Evolutionary conservation across 768 basidiomycete genomes (phyloP).

Genomic region (Agrocybe praecox): DNA sequence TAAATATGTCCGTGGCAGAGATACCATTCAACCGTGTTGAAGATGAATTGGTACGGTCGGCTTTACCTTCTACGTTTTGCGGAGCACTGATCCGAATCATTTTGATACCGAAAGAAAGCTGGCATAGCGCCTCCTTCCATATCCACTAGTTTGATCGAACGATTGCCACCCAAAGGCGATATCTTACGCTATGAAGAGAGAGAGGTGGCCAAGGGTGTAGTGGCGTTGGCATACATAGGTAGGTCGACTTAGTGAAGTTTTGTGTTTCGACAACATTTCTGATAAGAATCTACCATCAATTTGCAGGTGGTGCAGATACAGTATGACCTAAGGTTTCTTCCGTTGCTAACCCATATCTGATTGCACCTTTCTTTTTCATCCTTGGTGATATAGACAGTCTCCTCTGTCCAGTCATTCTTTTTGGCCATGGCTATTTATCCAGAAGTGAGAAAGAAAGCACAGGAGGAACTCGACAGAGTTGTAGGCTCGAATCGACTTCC

Average conservation of each 20-base stretch:
- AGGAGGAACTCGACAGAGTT: constrained; percentile 33
- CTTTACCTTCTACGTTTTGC: neutral
- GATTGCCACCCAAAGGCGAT: neutral
- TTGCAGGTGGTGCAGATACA: neutral
- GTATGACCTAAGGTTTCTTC: neutral
- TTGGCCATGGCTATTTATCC: constrained; percentile 26
- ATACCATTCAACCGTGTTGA: constrained; percentile 21
- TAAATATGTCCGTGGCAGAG: constrained; percentile 13
- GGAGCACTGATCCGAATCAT: neutral
- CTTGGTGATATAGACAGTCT: constrained; percentile 22
- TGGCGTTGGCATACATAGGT: neutral
- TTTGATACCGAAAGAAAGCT: neutral
- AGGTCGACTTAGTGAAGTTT: neutral
- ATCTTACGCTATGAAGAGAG: neutral
- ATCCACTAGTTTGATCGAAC: neutral
- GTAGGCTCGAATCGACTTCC: constrained; percentile 32
- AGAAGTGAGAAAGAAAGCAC: constrained; percentile 27
- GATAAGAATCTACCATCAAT: neutral
- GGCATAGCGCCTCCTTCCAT: neutral
- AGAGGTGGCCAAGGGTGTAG: neutral
- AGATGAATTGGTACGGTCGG: constrained; percentile 12
- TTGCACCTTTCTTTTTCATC: neutral
- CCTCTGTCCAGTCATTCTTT: constrained; percentile 23
- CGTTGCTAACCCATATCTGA: neutral
- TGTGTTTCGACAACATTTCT: neutral